Base-by-base conservation (phyloP, 306 rosid species). In the Sesbania bispinosa region DNA sequence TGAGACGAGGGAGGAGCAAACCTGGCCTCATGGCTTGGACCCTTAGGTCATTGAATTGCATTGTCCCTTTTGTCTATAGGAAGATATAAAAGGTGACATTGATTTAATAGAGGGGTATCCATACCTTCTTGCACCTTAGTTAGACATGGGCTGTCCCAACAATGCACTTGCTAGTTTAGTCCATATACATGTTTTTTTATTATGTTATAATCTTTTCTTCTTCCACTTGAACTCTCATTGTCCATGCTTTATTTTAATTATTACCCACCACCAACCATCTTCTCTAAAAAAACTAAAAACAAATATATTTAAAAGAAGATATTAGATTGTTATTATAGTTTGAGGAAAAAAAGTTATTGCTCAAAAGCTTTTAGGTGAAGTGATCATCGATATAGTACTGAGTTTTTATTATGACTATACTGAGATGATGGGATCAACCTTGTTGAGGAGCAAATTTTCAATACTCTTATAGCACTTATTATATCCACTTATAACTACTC, bases 31-130 rank as follows among this genome's bases (percentile, higher is more conserved):
- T 82, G 88, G 80, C 3, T 60, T 59, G 85, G 71, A 55, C 85
- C 92, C 81, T 10, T 20, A 57, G 62, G 65, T 63, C 72, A 79
- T 81, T 86, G 79, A 89, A 87, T 89, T 57, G 59, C 71, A 73
- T 77, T 83, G 84, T 86, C 85, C 88, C 78, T 73, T 80, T 82
- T 77, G 79, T 67, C 74, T 71, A 29, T 19, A 42, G 46, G 80
- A 62, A 33, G 48, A 30, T 38, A 75, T 14, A 21, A 79, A 82
- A 43, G 73, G 81, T 71, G 86, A 83, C 85, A 73, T 23, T 76
- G 75, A 73, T 81, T 77, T 79, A 47, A 47, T 70, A 11, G 7
- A 36, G 36, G 18, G 76, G 58, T 60, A 63, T 71, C 86, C 86
- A 76, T 81, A 81, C 69, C 75, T 51, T 70, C 62, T 81, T 82